phyloP scores from a whole-genome alignment of 768 basidiomycete species.

The Russula virescens region DNA sequence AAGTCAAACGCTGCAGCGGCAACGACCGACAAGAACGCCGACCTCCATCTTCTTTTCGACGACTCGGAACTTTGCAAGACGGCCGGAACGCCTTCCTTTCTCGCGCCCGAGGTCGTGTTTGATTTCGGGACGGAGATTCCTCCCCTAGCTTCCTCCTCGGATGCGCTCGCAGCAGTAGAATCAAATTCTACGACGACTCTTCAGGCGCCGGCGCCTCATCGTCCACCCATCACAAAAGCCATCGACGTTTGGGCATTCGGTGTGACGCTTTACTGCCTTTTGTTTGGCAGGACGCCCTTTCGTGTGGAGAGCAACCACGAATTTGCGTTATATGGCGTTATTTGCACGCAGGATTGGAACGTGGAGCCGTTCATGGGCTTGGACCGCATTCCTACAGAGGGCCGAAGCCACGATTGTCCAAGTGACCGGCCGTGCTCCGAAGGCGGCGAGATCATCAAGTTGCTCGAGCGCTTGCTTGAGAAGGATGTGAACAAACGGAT shows the following conservation, averaged over 20 bases:
- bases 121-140: slow-evolving; percentile 38
- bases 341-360: slow-evolving; percentile 70
- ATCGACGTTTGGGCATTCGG: slow-evolving; percentile 99
- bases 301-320: slow-evolving; percentile 49
- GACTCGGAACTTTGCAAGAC: slow-evolving; percentile 85
- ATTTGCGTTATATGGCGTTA: slow-evolving; percentile 73
- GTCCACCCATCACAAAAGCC: slow-evolving; percentile 73
- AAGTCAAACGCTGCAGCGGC: slow-evolving; percentile 1
- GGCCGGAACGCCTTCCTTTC: slow-evolving; percentile 93
- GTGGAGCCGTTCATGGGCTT: slow-evolving; percentile 65
- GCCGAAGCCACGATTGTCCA: slow-evolving; percentile 39
- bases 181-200: slow-evolving; percentile 32
- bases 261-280: slow-evolving; percentile 89
- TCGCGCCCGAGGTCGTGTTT: slow-evolving; percentile 90
- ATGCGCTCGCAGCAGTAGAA: slow-evolving; percentile 33
- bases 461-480: slow-evolving; percentile 72
- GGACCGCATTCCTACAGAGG: slow-evolving; percentile 60
- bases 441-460: slow-evolving; percentile 57
- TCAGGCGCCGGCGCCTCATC: slow-evolving; percentile 28
- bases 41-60: slow-evolving; percentile 66
- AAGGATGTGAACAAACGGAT: slow-evolving; percentile 75
- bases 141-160: slow-evolving; percentile 25
- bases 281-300: slow-evolving; percentile 87
- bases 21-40: slow-evolving; percentile 26
- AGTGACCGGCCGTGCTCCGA: slow-evolving; percentile 36